Evolutionary conservation across 768 basidiomycete genomes (phyloP).

Genomic region (Leccinum variicolor): DNA sequence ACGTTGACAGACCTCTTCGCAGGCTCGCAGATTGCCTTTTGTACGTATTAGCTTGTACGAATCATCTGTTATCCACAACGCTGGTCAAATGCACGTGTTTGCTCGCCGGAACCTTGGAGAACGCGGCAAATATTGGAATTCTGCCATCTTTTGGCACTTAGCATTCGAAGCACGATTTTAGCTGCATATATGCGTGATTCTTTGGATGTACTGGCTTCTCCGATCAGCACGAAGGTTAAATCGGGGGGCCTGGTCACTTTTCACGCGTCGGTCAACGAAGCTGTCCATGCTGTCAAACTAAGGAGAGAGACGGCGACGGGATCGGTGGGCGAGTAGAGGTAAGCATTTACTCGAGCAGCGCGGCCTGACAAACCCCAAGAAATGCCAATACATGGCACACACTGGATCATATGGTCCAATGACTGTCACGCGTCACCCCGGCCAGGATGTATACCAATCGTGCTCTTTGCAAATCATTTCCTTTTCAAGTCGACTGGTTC

Average conservation of each 20-base stretch:
- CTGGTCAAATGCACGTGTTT: neutral
- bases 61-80: neutral
- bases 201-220: neutral
- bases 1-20: neutral
- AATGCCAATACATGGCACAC: constrained; percentile 8
- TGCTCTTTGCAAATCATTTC: constrained; percentile 3
- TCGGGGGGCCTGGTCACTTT: neutral
- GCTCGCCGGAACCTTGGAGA: neutral
- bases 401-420: neutral
- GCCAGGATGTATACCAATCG: neutral
- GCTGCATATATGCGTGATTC: constrained; percentile 4
- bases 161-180: neutral
- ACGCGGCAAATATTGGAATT: neutral
- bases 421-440: constrained; percentile 12
- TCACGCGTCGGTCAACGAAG: neutral
- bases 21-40: neutral
- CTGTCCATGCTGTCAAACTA: neutral
- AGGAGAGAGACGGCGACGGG: neutral
- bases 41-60: neutral
- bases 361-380: neutral
- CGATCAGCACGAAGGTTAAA: neutral
- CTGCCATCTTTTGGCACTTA: neutral
- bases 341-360: neutral
- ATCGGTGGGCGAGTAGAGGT: neutral
- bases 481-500: constrained; percentile 9